These are phyloP conservation scores for Saprolegnia diclina DNA, from an alignment of 352 stramenopile species.

Conservation along the genomic window DNA sequence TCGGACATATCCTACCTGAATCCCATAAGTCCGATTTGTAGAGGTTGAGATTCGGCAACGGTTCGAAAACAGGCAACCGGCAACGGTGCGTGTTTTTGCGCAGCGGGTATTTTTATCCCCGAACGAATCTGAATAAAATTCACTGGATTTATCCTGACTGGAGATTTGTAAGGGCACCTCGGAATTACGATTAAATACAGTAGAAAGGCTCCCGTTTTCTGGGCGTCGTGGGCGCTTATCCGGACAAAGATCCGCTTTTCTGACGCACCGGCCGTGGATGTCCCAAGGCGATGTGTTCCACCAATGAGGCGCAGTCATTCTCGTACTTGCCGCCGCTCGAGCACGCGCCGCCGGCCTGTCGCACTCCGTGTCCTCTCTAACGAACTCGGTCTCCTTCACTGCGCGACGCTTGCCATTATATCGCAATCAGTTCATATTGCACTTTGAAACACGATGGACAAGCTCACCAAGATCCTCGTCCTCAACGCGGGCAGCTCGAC, in stretches of 20 bases:
- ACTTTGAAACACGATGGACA: slow-evolving; percentile 9
- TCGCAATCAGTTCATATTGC: neutral
- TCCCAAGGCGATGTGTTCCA: too few relatives aligned
- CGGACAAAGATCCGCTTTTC: neutral
- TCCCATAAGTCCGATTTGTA: neutral
- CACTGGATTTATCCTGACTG: neutral
- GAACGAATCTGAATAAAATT: neutral
- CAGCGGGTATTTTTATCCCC: neutral
- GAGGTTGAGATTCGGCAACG: neutral
- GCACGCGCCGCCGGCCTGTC: neutral
- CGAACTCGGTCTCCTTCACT: neutral
- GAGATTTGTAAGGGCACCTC: neutral
- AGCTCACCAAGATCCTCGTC: slow-evolving; percentile 24
- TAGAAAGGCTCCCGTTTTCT: too few relatives aligned
- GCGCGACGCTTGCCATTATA: neutral
- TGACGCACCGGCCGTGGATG: neutral
- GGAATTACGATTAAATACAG: neutral
- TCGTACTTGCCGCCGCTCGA: neutral
- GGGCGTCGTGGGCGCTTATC: too few relatives aligned
- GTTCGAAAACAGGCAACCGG: neutral
- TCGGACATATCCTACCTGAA: too few relatives aligned
- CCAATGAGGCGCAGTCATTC: neutral
- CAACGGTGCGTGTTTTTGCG: neutral
- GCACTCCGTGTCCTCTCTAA: neutral
- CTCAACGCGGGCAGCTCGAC: slow-evolving; percentile 76